Percentiles rank a stretch among this genome's conserved stretches.
Evolutionary conservation across 2,329 filamentous ascomycete genomes (phyloP).

Genomic region (Aspergillus tanneri): DNA sequence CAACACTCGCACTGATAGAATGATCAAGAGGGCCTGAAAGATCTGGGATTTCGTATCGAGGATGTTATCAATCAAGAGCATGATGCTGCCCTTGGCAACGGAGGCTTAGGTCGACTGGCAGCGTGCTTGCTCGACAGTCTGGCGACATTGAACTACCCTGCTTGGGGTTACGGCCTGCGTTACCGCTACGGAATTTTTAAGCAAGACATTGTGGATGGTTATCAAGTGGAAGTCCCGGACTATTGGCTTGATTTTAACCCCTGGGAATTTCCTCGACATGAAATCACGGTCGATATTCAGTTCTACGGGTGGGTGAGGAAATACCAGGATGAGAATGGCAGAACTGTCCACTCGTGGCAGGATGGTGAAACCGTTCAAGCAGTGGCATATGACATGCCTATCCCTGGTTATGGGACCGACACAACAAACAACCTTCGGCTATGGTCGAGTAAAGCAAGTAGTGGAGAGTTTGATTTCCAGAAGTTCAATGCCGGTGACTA

Average conservation of each 20-base stretch:
- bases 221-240: constrained; percentile 96
- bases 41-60: constrained; percentile 95
- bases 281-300: constrained; percentile 94
- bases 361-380: constrained; percentile 90
- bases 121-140: constrained; percentile 97
- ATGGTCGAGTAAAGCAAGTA: constrained; percentile 96
- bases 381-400: constrained; percentile 87
- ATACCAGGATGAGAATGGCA: constrained; percentile 71
- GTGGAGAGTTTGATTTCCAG: constrained; percentile 97
- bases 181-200: constrained; percentile 99
- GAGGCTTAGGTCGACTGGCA: constrained; percentile 88
- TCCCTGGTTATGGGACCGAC: constrained; percentile 84
- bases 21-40: constrained; percentile 69
- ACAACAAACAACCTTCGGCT: constrained; percentile 96
- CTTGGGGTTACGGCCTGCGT: constrained; percentile 94
- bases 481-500: constrained; percentile 99
- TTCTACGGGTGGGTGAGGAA: constrained; percentile 88
- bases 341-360: constrained; percentile 75
- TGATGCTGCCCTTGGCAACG: constrained; percentile 93
- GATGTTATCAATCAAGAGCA: constrained; percentile 94
- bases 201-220: constrained; percentile 97
- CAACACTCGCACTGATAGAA: constrained; percentile 3
- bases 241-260: constrained; percentile 99
- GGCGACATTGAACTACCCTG: constrained; percentile 89
- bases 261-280: constrained; percentile 96